A percentile compares a stretch with the other conserved stretches of the same genome.
phyloP scores from a whole-genome alignment of 805 yeast species.

The Candida anglica region DNA sequence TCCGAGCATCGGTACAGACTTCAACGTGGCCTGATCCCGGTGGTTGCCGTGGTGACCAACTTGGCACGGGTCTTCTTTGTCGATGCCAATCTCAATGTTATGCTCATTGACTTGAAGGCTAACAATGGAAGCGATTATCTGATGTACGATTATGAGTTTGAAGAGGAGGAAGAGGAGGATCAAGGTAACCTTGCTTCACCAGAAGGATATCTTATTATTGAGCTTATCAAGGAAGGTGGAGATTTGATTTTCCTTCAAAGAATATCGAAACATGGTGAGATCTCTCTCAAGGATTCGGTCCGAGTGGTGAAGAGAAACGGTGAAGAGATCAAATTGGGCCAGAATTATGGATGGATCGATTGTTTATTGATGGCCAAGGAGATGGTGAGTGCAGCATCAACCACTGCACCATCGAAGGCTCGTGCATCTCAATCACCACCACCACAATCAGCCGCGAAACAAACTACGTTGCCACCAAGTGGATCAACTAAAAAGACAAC shows the following conservation, averaged over 20 bases:
- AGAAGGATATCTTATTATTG: slow-evolving; percentile 63
- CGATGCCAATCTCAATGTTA: slow-evolving; percentile 28
- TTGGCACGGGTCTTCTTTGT: slow-evolving; percentile 39
- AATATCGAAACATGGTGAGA: slow-evolving; percentile 34
- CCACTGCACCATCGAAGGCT: too few species aligned
- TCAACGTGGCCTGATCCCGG: slow-evolving; percentile 20
- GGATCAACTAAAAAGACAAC: slow-evolving; percentile 5
- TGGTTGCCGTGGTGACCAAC: slow-evolving; percentile 36
- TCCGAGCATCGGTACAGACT: slow-evolving; percentile 16
- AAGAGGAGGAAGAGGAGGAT: slow-evolving; percentile 34
- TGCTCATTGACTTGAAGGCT: slow-evolving; percentile 38
- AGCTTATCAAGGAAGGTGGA: slow-evolving; percentile 50
- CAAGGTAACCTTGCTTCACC: slow-evolving; percentile 21
- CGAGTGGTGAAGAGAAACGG: slow-evolving; percentile 26
- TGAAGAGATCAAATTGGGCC: slow-evolving; percentile 42
- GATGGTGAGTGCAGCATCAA: too few species aligned
- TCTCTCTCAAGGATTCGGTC: slow-evolving; percentile 16
- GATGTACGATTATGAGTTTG: slow-evolving; percentile 79
- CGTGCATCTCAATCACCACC: too few species aligned
- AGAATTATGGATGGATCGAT: slow-evolving; percentile 61
- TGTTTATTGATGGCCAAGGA: slow-evolving; percentile 65
- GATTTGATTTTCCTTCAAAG: slow-evolving; percentile 51
- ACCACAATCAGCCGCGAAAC: slow-evolving; percentile 11
- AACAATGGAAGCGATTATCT: slow-evolving; percentile 51
- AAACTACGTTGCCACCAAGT: slow-evolving; percentile 8